Conservation (phyloP, 148 eudicot genomes). For the Heliosperma pusillum region DNA sequence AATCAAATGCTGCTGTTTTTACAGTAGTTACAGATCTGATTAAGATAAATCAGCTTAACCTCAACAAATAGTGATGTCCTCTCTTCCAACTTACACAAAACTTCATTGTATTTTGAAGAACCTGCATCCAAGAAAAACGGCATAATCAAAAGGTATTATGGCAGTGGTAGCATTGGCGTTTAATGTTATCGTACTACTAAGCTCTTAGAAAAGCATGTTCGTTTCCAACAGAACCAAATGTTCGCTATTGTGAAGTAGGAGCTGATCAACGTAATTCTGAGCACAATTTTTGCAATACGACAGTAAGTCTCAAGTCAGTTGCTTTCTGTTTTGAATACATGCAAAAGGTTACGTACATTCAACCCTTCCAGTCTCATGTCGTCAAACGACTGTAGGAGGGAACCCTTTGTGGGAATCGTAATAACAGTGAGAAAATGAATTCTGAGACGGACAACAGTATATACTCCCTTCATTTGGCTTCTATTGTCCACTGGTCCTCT, state of each 20-base stretch:
- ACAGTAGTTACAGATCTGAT: conserved; percentile 16
- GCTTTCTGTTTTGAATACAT: not conserved
- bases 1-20: conserved; percentile 8
- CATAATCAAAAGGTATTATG: conserved; percentile 3
- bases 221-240: too few relatives aligned
- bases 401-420: too few relatives aligned
- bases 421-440: not conserved
- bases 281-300: too few relatives aligned
- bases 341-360: not conserved
- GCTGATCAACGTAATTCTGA: too few relatives aligned
- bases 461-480: too few relatives aligned
- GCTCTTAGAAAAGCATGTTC: too few relatives aligned
- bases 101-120: conserved; percentile 14
- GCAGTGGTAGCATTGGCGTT: too few relatives aligned
- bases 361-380: not conserved
- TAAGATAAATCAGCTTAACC: conserved; percentile 20
- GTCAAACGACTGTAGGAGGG: too few relatives aligned
- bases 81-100: conserved; percentile 26
- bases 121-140: conserved; percentile 22
- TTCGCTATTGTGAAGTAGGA: too few relatives aligned
- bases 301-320: too few relatives aligned
- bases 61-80: conserved; percentile 3
- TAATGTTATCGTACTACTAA: too few relatives aligned
- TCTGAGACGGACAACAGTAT: not conserved
- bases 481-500: too few relatives aligned